Evolutionary conservation across 1,284 basidiomycete genomes (phyloP).

Genomic region (Lignosus rhinocerotis): DNA sequence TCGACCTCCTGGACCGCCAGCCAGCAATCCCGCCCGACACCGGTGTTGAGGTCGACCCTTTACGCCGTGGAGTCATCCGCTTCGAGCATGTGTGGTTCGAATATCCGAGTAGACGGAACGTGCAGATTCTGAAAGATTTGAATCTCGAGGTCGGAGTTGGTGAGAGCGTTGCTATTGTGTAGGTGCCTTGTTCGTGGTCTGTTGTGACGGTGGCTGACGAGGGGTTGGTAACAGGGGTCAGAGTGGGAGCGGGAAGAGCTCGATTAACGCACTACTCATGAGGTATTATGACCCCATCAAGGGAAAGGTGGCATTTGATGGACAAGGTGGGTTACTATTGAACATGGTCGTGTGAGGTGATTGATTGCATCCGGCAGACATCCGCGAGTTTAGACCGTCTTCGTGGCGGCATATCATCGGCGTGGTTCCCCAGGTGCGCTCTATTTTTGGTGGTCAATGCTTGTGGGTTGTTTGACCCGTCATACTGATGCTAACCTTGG

Average conservation of each 20-base stretch:
- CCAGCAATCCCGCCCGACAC: constrained; percentile 69
- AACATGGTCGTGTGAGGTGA: constrained; percentile 1
- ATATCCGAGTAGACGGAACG: constrained; percentile 83
- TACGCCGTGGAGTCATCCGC: constrained; percentile 64
- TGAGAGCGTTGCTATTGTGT: constrained; percentile 92
- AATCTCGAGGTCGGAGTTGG: constrained; percentile 79
- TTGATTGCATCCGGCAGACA: constrained; percentile 49
- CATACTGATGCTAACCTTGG: too few relatives aligned
- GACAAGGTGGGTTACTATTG: constrained; percentile 60
- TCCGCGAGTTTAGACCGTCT: constrained; percentile 78
- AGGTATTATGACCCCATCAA: constrained; percentile 91
- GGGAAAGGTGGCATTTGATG: constrained; percentile 85
- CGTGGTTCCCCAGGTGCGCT: constrained; percentile 73
- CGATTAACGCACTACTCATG: constrained; percentile 85
- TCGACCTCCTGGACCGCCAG: constrained; percentile 85
- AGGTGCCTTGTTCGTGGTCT: constrained; percentile 35
- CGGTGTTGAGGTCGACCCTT: constrained; percentile 57
- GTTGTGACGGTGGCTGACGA: neutral
- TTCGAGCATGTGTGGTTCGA: constrained; percentile 85
- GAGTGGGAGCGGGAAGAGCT: constrained; percentile 91
- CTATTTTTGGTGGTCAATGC: neutral
- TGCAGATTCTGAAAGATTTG: constrained; percentile 78
- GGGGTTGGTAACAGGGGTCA: constrained; percentile 57
- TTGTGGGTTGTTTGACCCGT: neutral
- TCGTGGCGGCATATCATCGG: constrained; percentile 89